A percentile compares a stretch with the other conserved stretches of the same genome.
These are phyloP conservation scores for barley (Hordeum vulgare) DNA, from an alignment of 176 grass and related monocot genomes.

Conservation along the genomic window MorexV3_pseudomolecules_assembly NC_058522.1:568400645-568401144, in stretches of 20 bases:
- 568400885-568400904: not conserved
- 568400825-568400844: not conserved
- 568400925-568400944: slow-evolving; percentile 11
- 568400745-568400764: slow-evolving; percentile 92
- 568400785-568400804: slow-evolving; percentile 36
- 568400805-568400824: not conserved
- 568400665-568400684: not conserved
- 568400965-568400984: slow-evolving; percentile 70
- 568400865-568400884: not conserved
- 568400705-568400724: not conserved
- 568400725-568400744: slow-evolving; percentile 87
- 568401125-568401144: not conserved
- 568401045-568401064: not conserved
- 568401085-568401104: not conserved
- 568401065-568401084: not conserved
- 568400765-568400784: slow-evolving; percentile 60
- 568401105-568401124: not conserved
- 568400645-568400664: not conserved
- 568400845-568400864: not conserved
- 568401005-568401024: slow-evolving; percentile 97
- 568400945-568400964: slow-evolving; percentile 92
- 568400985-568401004: slow-evolving; percentile 85
- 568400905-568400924: not conserved
- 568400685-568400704: not conserved
- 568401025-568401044: slow-evolving; percentile 15